A percentile compares a stretch with the other conserved stretches of the same genome.
Evolutionary conservation across 2,329 filamentous ascomycete species (phyloP).

Genomic region (Aspergillus nomiae): DNA sequence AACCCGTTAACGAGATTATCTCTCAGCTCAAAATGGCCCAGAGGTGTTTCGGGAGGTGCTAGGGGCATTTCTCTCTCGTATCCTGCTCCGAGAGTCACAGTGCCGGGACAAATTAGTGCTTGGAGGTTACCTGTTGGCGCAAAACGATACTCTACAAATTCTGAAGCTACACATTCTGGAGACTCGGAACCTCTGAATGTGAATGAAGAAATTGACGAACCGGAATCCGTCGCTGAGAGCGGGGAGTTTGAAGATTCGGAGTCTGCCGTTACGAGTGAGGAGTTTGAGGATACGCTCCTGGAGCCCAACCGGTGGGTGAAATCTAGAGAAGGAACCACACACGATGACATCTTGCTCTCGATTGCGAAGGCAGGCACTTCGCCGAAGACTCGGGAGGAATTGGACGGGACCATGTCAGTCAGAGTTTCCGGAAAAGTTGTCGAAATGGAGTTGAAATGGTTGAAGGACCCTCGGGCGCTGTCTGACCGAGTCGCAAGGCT

Average conservation of each 20-base stretch:
- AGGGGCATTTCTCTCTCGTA: not conserved
- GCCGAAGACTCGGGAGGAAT: not conserved
- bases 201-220: not conserved
- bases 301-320: not conserved
- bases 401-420: not conserved
- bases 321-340: not conserved
- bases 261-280: not conserved
- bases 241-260: not conserved
- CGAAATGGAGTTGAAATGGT: slow-evolving; percentile 60
- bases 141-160: slow-evolving; percentile 5
- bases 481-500: slow-evolving; percentile 65
- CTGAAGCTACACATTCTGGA: not conserved
- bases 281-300: not conserved
- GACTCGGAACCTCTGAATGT: not conserved
- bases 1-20: slow-evolving; percentile 15
- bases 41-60: slow-evolving; percentile 1
- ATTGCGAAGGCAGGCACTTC: slow-evolving; percentile 17
- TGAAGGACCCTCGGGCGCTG: slow-evolving; percentile 73
- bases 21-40: slow-evolving; percentile 8
- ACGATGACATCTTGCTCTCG: slow-evolving; percentile 14
- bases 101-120: not conserved
- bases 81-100: not conserved
- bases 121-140: not conserved
- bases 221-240: not conserved
- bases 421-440: slow-evolving; percentile 11